phyloP scores from a whole-genome alignment of 1,284 basidiomycete species.

The Peniophora sp. region DNA sequence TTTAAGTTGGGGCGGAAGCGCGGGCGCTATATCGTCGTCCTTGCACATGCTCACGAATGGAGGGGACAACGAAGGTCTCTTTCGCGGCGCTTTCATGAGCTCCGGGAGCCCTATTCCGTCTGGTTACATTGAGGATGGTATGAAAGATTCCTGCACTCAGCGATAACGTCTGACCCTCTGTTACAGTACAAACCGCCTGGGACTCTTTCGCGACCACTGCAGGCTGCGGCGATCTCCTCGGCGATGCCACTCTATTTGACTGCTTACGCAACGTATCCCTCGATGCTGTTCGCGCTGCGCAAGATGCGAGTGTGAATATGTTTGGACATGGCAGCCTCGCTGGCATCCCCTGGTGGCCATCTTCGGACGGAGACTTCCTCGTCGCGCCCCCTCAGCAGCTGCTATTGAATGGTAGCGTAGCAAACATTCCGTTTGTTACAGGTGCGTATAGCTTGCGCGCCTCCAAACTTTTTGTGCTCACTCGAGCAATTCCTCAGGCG shows the following conservation, averaged over 20 bases:
- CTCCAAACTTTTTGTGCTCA: background rate
- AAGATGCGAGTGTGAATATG: conserved; percentile 15
- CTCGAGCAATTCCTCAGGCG: conserved; percentile 9
- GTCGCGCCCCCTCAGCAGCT: conserved; percentile 13
- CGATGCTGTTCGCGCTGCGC: conserved; percentile 20
- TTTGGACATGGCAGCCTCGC: conserved; percentile 11
- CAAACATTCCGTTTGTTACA: conserved; percentile 17
- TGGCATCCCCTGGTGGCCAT: conserved; percentile 25
- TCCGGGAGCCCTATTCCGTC: conserved; percentile 25
- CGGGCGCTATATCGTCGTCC: conserved; percentile 28
- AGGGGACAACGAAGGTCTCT: conserved; percentile 23
- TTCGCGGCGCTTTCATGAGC: conserved; percentile 27
- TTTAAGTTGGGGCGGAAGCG: conserved; percentile 37
- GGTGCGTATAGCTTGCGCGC: conserved; percentile 12
- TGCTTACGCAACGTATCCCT: conserved; percentile 27
- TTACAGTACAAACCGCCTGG: conserved; percentile 12
- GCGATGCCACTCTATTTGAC: conserved; percentile 24
- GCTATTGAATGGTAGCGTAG: conserved; percentile 13
- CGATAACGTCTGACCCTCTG: background rate
- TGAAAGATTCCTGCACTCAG: background rate
- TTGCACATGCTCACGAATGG: conserved; percentile 23
- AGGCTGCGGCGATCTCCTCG: conserved; percentile 9
- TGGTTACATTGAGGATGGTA: conserved; percentile 12
- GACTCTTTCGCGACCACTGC: conserved; percentile 11
- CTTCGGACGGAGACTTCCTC: conserved; percentile 27